A percentile compares a stretch with the other conserved stretches of the same genome.
Conservation (phyloP, 129 eudicot species). For the Lactuca sativa region DNA sequence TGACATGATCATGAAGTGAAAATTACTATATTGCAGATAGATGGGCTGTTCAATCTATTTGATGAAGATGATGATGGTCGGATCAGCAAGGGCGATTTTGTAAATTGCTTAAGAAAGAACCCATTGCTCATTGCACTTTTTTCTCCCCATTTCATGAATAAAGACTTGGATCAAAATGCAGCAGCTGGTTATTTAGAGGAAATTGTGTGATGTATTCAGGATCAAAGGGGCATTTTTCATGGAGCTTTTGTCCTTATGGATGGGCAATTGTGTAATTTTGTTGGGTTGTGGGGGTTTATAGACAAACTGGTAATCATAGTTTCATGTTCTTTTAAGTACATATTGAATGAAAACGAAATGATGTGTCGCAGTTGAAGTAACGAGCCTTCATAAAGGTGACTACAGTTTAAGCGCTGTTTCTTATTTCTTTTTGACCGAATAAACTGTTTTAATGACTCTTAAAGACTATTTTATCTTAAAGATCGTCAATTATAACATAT, state of each 20-base stretch:
- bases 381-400: too few species aligned
- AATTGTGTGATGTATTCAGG: slow-evolving; percentile 33
- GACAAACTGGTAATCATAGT: not conserved
- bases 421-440: too few species aligned
- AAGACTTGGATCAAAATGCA: slow-evolving; percentile 23
- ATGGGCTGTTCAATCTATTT: slow-evolving; percentile 55
- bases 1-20: not conserved
- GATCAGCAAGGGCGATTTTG: slow-evolving; percentile 72
- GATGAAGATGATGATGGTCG: slow-evolving; percentile 64
- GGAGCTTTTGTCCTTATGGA: slow-evolving; percentile 8
- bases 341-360: not conserved
- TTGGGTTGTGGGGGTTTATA: slow-evolving; percentile 9
- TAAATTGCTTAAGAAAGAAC: slow-evolving; percentile 60
- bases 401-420: too few species aligned
- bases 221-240: slow-evolving; percentile 15
- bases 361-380: too few species aligned
- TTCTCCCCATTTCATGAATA: slow-evolving; percentile 44
- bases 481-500: too few species aligned
- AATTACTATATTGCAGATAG: slow-evolving; percentile 47
- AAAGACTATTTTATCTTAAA: too few species aligned
- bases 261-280: slow-evolving; percentile 33
- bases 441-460: too few species aligned
- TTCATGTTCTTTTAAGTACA: not conserved
- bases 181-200: slow-evolving; percentile 39
- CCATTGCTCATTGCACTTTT: slow-evolving; percentile 82